Evolutionary conservation across 129 eudicot species (phyloP).

Genomic region (Lactuca saligna): DNA sequence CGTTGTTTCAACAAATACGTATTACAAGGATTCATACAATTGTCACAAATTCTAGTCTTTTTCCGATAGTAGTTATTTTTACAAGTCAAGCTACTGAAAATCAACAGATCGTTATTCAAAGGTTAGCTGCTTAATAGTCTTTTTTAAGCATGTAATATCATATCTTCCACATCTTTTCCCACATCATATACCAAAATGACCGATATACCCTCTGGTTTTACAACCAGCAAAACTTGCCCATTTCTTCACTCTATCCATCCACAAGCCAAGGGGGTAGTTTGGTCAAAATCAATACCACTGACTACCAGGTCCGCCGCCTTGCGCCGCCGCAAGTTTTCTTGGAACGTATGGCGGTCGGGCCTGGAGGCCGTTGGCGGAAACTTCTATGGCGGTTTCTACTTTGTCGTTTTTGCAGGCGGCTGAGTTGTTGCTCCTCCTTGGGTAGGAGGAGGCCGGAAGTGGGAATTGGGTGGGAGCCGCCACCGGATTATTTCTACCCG

Average conservation of each 20-base stretch:
- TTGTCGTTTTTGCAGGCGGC: slow-evolving; percentile 64
- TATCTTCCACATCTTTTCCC: neutral
- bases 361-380: slow-evolving; percentile 58
- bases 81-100: slow-evolving; percentile 31
- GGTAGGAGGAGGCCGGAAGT: slow-evolving; percentile 66
- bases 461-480: slow-evolving; percentile 67
- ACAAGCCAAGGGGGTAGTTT: slow-evolving; percentile 9
- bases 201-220: slow-evolving; percentile 4
- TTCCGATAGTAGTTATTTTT: slow-evolving; percentile 36
- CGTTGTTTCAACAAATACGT: slow-evolving; percentile 36
- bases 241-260: neutral
- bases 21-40: slow-evolving; percentile 34
- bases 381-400: slow-evolving; percentile 61
- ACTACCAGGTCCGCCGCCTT: slow-evolving; percentile 65
- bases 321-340: slow-evolving; percentile 87
- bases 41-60: slow-evolving; percentile 25
- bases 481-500: slow-evolving; percentile 57
- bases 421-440: slow-evolving; percentile 52
- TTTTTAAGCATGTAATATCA: slow-evolving; percentile 27
- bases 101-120: slow-evolving; percentile 17
- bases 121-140: slow-evolving; percentile 32
- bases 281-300: slow-evolving; percentile 71
- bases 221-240: slow-evolving; percentile 13
- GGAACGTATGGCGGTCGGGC: slow-evolving; percentile 76
- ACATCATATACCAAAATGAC: neutral